Base-by-base conservation (phyloP, 2,329 filamentous ascomycete species). In the Bertia moriformis region DNA sequence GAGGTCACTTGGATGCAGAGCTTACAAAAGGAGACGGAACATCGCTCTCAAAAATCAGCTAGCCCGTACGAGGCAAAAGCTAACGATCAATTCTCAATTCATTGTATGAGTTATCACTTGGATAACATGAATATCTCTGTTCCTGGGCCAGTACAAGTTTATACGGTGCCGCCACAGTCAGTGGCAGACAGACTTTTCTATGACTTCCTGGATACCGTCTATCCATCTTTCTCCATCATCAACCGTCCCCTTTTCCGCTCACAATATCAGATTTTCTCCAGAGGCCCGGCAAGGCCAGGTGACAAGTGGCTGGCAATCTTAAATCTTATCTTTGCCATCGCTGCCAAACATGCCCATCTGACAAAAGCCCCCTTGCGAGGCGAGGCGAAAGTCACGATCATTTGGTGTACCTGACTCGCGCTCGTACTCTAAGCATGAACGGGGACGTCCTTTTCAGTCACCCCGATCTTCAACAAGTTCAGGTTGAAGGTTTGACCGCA, bases 251-350 rank as follows among this genome's bases (percentile, higher is more conserved):
- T 60, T 10, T 63, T 65, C 39, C 44, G 49, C 4, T 49, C 51
- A 14, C 60, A 63, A 38, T 65, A 61, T 38, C 51, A 49, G 39
- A 56, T 51, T 7, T 61, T 61, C 38, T 44, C 47, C 18, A 52
- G 51, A 20, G 55, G 57, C 39, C 60, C 57, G 7, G 10, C 32
- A 40, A 62, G 59, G 58, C 49, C 24, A 17, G 32, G 39, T 27
- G 38, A 38, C 14, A 40, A 38, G 13, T 48, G 43, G 20, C 24
- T 64, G 32, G 60, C 62, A 14, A 63, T 63, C 18, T 44, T 65
- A 42, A 65, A 65, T 39, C 49, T 64, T 48, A 61, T 65, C 3
- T 63, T 65, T 39, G 62, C 62, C 19, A 63, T 65, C 38, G 51
- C 52, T 4, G 56, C 61, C 19, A 57, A 58, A 40, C 59, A 65